These are phyloP conservation scores for Cladophialophora psammophila DNA, from an alignment of 2,329 filamentous ascomycete genomes.

Conservation along the genomic window DNA sequence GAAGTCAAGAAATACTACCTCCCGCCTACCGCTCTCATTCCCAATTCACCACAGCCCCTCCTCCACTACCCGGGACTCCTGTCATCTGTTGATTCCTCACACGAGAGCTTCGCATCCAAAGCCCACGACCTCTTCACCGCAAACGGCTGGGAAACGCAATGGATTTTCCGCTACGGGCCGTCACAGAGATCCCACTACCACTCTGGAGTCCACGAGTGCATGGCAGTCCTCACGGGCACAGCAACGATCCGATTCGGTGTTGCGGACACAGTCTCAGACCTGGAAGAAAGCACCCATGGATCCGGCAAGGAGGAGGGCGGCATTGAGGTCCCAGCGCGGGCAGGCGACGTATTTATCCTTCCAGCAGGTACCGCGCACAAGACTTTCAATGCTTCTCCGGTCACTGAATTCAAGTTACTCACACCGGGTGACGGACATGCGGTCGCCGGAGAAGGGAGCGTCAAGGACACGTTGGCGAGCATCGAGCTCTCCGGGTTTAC, in stretches of 20 bases:
- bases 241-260: conserved; percentile 64
- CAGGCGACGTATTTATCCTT: conserved; percentile 66
- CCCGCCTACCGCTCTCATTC: conserved; percentile 55
- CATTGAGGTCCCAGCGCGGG: conserved; percentile 55
- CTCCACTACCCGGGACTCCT: conserved; percentile 61
- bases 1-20: conserved; percentile 48
- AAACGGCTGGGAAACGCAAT: conserved; percentile 63
- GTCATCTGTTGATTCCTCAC: conserved; percentile 38
- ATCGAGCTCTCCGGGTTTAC: conserved; percentile 56
- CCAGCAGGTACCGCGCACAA: conserved; percentile 66
- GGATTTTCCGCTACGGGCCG: conserved; percentile 65
- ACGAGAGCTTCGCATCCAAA: conserved; percentile 35
- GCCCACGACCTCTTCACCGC: conserved; percentile 55
- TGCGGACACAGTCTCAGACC: conserved; percentile 55
- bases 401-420: conserved; percentile 50
- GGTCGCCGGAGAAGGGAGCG: conserved; percentile 42
- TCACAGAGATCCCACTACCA: conserved; percentile 67
- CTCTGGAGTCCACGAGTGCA: conserved; percentile 63
- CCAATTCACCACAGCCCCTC: conserved; percentile 61
- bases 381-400: conserved; percentile 55
- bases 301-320: conserved; percentile 56
- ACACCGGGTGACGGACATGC: conserved; percentile 54
- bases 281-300: conserved; percentile 52
- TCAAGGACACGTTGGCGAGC: conserved; percentile 46
- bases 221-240: conserved; percentile 62